A percentile compares a stretch with the other conserved stretches of the same genome.
These are phyloP conservation scores for Gnomoniopsis smithogilvyi DNA, from an alignment of 2,329 filamentous ascomycete genomes.

Conservation along the genomic window DNA sequence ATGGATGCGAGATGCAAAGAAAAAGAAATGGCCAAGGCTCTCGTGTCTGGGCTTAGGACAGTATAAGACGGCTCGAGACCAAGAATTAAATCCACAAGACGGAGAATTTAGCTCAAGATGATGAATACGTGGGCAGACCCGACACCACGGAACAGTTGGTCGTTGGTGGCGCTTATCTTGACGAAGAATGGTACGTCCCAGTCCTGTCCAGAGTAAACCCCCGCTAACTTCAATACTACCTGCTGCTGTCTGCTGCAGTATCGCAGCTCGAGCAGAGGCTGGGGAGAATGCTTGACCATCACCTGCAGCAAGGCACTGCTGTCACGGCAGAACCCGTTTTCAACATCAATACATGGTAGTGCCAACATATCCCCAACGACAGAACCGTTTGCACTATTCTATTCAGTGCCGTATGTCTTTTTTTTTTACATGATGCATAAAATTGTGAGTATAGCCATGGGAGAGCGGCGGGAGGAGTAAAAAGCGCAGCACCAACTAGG, in stretches of 20 bases:
- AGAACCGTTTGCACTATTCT: too few species aligned
- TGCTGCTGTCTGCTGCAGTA: neutral
- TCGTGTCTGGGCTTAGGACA: neutral
- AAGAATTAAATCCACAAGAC: neutral
- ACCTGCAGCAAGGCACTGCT: too few species aligned
- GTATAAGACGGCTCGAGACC: conserved; percentile 10
- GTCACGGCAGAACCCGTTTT: neutral
- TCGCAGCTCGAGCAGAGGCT: neutral
- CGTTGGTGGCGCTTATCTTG: neutral
- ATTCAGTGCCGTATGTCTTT: too few species aligned
- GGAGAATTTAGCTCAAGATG: neutral
- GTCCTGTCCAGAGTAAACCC: neutral
- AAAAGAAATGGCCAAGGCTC: neutral
- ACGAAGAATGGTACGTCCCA: neutral
- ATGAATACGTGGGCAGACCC: neutral
- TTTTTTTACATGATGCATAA: too few species aligned
- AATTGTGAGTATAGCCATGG: neutral
- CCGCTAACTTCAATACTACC: too few species aligned
- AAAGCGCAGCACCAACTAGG: too few species aligned
- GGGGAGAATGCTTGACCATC: neutral
- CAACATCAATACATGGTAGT: too few species aligned
- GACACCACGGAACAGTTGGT: neutral
- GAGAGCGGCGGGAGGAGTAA: too few species aligned
- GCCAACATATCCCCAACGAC: too few species aligned
- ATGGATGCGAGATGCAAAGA: neutral